These are phyloP conservation scores for Capsella rubella DNA, from an alignment of 441 rosid genomes.

Conservation along the genomic window DNA sequence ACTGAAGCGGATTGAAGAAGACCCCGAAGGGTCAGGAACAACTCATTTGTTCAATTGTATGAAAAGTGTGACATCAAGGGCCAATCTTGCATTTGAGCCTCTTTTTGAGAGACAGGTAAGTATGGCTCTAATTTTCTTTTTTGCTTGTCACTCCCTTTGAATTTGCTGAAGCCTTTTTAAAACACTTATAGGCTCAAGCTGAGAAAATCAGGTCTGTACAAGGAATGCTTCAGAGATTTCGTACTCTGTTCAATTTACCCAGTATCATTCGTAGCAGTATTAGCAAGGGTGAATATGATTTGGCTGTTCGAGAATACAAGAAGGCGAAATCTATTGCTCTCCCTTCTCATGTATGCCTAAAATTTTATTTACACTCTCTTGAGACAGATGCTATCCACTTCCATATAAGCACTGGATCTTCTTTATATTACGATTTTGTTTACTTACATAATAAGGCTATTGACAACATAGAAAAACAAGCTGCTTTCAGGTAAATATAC, in stretches of 20 bases:
- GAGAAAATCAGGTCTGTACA: constrained; percentile 99
- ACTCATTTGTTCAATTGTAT: constrained; percentile 80
- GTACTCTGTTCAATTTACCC: constrained; percentile 91
- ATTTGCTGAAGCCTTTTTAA: constrained; percentile 31
- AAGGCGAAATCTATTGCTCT: constrained; percentile 97
- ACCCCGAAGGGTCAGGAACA: constrained; percentile 99
- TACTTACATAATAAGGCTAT: constrained; percentile 25
- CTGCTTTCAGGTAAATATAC: constrained; percentile 82
- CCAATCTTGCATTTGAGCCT: constrained; percentile 90
- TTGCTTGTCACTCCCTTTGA: constrained; percentile 37
- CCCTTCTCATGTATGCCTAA: constrained; percentile 86
- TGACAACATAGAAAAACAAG: constrained; percentile 28
- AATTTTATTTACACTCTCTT: constrained; percentile 9
- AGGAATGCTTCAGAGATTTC: constrained; percentile 98
- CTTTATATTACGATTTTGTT: neutral
- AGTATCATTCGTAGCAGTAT: constrained; percentile 93
- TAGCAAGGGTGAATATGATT: constrained; percentile 94
- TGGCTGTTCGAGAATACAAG: constrained; percentile 98
- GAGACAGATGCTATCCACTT: constrained; percentile 23
- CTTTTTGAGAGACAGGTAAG: constrained; percentile 98
- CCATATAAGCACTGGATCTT: constrained; percentile 13
- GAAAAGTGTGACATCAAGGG: constrained; percentile 84
- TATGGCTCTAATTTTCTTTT: constrained; percentile 1
- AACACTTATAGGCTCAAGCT: constrained; percentile 77
- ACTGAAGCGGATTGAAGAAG: constrained; percentile 92